Evolutionary conservation across 768 basidiomycete species (phyloP).

Genomic region (Suillus ampliporus): DNA sequence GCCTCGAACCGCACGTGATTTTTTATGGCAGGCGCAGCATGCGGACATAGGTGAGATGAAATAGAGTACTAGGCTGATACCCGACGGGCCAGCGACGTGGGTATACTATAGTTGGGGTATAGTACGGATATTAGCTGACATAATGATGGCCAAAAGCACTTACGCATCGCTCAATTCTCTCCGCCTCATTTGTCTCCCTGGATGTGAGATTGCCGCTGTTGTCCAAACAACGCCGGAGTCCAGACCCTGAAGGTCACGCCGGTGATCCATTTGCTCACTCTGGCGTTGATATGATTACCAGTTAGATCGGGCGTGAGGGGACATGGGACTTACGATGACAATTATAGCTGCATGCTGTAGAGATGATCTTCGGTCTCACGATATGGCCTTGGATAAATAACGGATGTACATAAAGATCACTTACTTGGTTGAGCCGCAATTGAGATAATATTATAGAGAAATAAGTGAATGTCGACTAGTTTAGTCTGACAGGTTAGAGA

Average conservation of each 20-base stretch:
- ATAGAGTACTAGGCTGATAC: too few species aligned
- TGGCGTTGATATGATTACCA: too few species aligned
- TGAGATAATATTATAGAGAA: too few species aligned
- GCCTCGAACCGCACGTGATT: background rate
- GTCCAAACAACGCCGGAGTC: too few species aligned
- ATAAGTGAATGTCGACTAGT: background rate
- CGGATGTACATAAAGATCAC: background rate
- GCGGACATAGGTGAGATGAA: background rate
- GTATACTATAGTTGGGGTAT: too few species aligned
- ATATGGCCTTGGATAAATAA: background rate
- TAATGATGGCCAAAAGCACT: background rate
- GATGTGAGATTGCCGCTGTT: too few species aligned
- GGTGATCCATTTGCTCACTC: background rate
- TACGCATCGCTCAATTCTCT: background rate
- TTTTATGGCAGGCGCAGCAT: background rate
- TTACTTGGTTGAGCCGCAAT: background rate
- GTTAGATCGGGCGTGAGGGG: background rate
- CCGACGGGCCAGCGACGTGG: too few species aligned
- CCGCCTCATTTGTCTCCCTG: too few species aligned
- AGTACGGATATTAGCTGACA: background rate
- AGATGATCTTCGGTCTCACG: constrained; percentile 4
- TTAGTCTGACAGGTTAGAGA: background rate
- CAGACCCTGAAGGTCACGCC: background rate
- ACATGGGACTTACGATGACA: background rate
- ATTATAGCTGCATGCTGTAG: constrained; percentile 3